phyloP scores from a whole-genome alignment of 1,139 yeast genomes.

The Sugiyamaella pinicola region DNA sequence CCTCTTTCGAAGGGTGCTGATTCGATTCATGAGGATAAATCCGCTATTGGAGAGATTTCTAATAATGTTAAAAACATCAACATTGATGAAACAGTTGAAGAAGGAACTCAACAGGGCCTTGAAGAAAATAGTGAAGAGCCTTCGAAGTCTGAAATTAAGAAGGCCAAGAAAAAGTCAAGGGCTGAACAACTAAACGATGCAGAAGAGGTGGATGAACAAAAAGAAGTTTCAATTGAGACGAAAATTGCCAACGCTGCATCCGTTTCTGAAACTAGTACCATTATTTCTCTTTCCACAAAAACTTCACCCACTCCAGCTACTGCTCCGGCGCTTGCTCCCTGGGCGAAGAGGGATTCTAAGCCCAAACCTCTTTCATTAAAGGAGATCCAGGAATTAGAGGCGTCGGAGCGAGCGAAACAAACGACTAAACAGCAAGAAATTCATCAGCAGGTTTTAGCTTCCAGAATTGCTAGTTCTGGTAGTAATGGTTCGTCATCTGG shows the following conservation, averaged over 20 bases:
- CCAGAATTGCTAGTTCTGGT: slow-evolving; percentile 28
- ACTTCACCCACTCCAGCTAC: slow-evolving; percentile 18
- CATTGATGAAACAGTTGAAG: not conserved
- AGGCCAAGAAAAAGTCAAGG: slow-evolving; percentile 2
- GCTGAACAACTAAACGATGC: not conserved
- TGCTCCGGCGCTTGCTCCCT: slow-evolving; percentile 45
- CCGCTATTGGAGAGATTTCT: not conserved
- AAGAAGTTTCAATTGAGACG: not conserved
- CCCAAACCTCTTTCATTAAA: slow-evolving; percentile 54
- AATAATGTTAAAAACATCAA: not conserved
- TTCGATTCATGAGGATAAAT: not conserved
- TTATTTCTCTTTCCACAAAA: not conserved
- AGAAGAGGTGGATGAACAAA: not conserved
- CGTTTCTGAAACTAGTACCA: not conserved
- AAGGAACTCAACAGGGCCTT: not conserved
- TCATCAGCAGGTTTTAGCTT: slow-evolving; percentile 40
- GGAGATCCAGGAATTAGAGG: slow-evolving; percentile 72
- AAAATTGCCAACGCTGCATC: not conserved
- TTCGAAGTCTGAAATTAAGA: not conserved
- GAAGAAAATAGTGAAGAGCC: slow-evolving; percentile 1
- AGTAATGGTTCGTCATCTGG: not conserved
- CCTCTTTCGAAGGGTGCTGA: slow-evolving; percentile 10
- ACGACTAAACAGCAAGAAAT: slow-evolving; percentile 37
- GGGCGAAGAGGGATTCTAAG: slow-evolving; percentile 48
- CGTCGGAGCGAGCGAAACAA: slow-evolving; percentile 46